Percentiles rank a stretch among this genome's conserved stretches.
Evolutionary conservation across 73 alveolate genomes (phyloP).

Genomic region (Symbiodinium pilosum): DNA sequence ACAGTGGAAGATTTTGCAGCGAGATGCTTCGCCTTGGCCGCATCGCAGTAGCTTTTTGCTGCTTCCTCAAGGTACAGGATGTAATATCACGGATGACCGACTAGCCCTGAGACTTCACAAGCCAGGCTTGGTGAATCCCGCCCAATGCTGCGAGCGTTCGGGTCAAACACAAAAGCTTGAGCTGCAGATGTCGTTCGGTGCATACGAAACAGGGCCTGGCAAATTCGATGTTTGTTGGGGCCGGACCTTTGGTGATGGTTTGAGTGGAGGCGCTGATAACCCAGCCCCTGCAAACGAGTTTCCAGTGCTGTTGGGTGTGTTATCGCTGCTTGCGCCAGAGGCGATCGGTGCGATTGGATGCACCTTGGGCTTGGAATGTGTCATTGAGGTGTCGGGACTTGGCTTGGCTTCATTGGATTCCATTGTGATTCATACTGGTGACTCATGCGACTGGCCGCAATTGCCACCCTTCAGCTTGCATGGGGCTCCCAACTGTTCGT

Average conservation of each 20-base stretch:
- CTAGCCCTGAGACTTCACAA: not conserved
- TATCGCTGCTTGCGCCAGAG: slow-evolving; percentile 46
- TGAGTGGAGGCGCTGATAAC: slow-evolving; percentile 50
- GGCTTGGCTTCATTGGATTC: slow-evolving; percentile 42
- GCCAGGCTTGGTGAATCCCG: slow-evolving; percentile 34
- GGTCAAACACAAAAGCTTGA: slow-evolving; percentile 3
- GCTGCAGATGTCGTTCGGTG: slow-evolving; percentile 16
- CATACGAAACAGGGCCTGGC: slow-evolving; percentile 57
- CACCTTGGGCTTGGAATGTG: slow-evolving; percentile 21
- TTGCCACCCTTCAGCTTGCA: slow-evolving; percentile 64
- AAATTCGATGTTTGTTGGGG: slow-evolving; percentile 55
- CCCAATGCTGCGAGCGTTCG: slow-evolving; percentile 41
- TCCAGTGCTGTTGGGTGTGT: slow-evolving; percentile 31
- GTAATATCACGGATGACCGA: slow-evolving; percentile 5
- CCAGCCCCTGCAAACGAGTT: slow-evolving; percentile 33
- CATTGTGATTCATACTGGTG: slow-evolving; percentile 27
- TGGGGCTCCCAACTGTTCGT: slow-evolving; percentile 50
- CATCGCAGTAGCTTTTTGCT: slow-evolving; percentile 47
- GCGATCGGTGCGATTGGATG: slow-evolving; percentile 20
- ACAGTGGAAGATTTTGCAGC: slow-evolving; percentile 41
- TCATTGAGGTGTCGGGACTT: slow-evolving; percentile 3
- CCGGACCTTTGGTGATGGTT: slow-evolving; percentile 47
- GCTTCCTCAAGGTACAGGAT: slow-evolving; percentile 46
- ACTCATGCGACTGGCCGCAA: slow-evolving; percentile 48
- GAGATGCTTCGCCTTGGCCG: slow-evolving; percentile 59